Evolutionary conservation across 257 asterid species (phyloP).

Genomic region (Ballota nigra): DNA sequence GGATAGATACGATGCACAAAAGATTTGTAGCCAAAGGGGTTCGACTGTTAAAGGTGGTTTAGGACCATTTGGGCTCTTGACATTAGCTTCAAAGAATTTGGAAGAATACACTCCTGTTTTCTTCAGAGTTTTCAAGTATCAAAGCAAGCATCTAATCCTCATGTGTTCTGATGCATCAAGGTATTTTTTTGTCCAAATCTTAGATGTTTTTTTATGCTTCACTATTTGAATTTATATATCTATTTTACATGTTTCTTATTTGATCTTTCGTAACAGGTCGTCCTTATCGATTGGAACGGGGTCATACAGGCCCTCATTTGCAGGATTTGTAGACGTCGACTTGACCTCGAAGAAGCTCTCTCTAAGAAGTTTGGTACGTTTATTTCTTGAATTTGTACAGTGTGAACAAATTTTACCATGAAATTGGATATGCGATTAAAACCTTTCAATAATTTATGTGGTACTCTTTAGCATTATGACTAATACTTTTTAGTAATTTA

Average conservation of each 20-base stretch:
- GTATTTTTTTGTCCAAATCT: neutral
- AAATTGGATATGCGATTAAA: no score
- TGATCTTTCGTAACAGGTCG: neutral
- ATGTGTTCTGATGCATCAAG: slow-evolving; percentile 67
- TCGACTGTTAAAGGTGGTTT: slow-evolving; percentile 59
- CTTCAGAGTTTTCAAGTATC: slow-evolving; percentile 58
- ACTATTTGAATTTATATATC: no score
- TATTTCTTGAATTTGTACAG: neutral
- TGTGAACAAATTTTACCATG: no score
- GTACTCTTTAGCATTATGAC: no score
- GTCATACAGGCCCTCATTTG: slow-evolving; percentile 38
- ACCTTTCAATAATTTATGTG: no score
- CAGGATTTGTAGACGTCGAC: slow-evolving; percentile 39
- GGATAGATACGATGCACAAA: slow-evolving; percentile 52
- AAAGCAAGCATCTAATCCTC: slow-evolving; percentile 44
- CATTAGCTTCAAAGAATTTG: slow-evolving; percentile 58
- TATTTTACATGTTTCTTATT: no score
- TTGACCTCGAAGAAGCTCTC: slow-evolving; percentile 37
- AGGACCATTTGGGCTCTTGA: slow-evolving; percentile 72
- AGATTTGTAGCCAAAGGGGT: slow-evolving; percentile 46
- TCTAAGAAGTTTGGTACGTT: slow-evolving; percentile 62
- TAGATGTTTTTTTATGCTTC: no score
- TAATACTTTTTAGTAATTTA: no score
- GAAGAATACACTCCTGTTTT: slow-evolving; percentile 74
- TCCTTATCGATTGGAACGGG: slow-evolving; percentile 2